Evolutionary conservation across 768 basidiomycete species (phyloP), one percentile per base, ranked within the genome.

Genomic region (Asterophora lycoperdoides): DNA sequence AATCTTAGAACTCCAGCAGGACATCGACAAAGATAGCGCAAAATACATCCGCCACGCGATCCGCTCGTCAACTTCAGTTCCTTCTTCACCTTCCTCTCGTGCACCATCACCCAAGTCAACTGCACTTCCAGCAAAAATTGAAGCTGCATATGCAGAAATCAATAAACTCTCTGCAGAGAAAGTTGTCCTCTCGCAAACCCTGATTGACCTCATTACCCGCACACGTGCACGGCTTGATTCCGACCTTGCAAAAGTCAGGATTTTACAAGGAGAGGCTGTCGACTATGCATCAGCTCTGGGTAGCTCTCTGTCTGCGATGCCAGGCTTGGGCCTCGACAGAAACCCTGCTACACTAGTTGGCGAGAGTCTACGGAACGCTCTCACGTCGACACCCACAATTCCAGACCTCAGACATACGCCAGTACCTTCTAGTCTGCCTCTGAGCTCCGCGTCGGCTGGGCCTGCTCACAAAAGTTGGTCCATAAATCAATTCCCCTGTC

Each of bases 21-120:
- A 79, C 47, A 77, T 79, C 37, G 74, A 77, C 62, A 68, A 64
- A 54, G 75, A 78, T 51, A 66, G 73, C 5, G 63, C 72, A 5
- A 69, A 69, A 54, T 80, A 79, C 60, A 75, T 80, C 49, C 74
- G 75, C 20, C 72, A 74, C 56, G 67, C 72, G 5, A 59, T 76
- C 30, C 68, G 70, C 8, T 58, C 64, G 8, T 60, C 63, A 33
- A 46, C 61, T 14, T 51, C 58, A 26, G 51, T 53, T 34, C 67
- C 55, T 49, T 62, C 61, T 13, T 60, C 60, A 10, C 58, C 64
- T 13, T 58, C 60, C 26, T 56, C 69, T 32, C 64, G 67, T 13
- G 64, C 69, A 2, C 66, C 71, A 5, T 70, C 70, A 5, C 68
- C 69, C 3, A 73, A 70, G 56, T 64, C 67, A 35, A 57, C 55